These are phyloP conservation scores for Ceratobasidium theobromae DNA, from an alignment of 1,284 basidiomycete species.

Conservation along the genomic window DNA sequence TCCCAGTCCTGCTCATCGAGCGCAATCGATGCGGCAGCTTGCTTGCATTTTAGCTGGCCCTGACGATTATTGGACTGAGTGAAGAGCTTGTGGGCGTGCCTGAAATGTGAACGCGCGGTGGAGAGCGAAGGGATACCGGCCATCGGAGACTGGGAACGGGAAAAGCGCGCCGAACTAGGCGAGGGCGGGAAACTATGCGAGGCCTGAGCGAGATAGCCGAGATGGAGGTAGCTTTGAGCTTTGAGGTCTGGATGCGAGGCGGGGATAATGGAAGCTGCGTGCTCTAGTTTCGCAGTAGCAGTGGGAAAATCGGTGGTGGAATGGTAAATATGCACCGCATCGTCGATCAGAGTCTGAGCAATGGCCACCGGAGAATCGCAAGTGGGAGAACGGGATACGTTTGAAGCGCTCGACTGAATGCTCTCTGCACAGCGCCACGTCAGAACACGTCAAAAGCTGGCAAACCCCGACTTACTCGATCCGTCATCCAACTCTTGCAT, in stretches of 20 bases:
- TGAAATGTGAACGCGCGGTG: slow-evolving; percentile 21
- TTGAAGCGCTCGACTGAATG: background rate
- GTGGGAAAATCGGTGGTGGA: slow-evolving; percentile 47
- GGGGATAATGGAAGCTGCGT: slow-evolving; percentile 30
- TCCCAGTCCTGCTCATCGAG: slow-evolving; percentile 26
- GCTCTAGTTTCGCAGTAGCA: slow-evolving; percentile 46
- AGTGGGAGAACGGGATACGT: background rate
- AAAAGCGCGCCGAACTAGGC: background rate
- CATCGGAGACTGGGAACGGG: background rate
- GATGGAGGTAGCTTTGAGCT: slow-evolving; percentile 25
- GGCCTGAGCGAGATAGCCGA: slow-evolving; percentile 20
- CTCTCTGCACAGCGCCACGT: background rate
- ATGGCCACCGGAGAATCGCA: background rate
- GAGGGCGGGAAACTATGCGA: background rate
- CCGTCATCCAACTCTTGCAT: background rate
- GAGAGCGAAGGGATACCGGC: background rate
- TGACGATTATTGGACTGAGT: slow-evolving; percentile 7
- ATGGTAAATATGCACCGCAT: slow-evolving; percentile 44
- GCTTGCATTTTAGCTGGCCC: slow-evolving; percentile 16
- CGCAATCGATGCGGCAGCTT: slow-evolving; percentile 21
- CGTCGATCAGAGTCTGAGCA: slow-evolving; percentile 10
- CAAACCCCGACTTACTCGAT: background rate
- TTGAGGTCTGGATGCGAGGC: slow-evolving; percentile 16
- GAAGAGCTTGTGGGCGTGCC: slow-evolving; percentile 18
- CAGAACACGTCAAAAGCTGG: background rate